Evolutionary conservation across 306 rosid species (phyloP), one percentile per base, ranked within the genome.

Genomic region (Cicer judaicum): DNA sequence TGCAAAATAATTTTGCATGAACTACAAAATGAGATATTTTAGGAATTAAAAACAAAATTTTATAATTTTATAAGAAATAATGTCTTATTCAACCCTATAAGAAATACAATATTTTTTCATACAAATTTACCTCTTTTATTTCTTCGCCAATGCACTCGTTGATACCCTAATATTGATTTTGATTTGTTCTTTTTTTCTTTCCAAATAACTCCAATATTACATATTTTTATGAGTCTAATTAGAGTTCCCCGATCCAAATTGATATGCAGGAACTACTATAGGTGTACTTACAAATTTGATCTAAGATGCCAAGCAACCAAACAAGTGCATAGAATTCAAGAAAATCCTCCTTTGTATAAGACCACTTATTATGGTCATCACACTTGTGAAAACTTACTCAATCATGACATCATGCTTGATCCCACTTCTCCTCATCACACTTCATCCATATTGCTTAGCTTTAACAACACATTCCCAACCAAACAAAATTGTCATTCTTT

Each of bases 201-300:
- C 15, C 10, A 14, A 50, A 53, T 53, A 7, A 15, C 3, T 16
- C 11, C 8, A 12, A 49, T 13, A 49, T 3, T 5, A 5, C 2
- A 1, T 47, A 8, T 50, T 14, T 50, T 16, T 8, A 10, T 29
- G 5, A 21, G 44, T 8, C 44, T 7, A 41, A 41, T 41, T 41
- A 41, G 8, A 6, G 10, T 2, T 24, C 34, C 0, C 4, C 34
- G 34, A 24, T 24, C 8, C 63, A 56, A 57, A 5, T 57, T 57
- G 36, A 57, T 34, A 15, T 64, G 75, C 84, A 92, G 98, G 87
- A 85, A 89, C 72, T 92, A 92, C 80, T 85, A 74, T 59, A 77
- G 96, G 41, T 90, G 96, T 83, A 77, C 73, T 3, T 75, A 85
- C 54, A 93, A 87, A 82, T 52, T 36, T 53, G 98, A 90, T 11